Percentiles rank a stretch among this genome's conserved stretches.
Conservation (phyloP, 306 rosid genomes). For the Gynostemma pentaphyllum region DNA sequence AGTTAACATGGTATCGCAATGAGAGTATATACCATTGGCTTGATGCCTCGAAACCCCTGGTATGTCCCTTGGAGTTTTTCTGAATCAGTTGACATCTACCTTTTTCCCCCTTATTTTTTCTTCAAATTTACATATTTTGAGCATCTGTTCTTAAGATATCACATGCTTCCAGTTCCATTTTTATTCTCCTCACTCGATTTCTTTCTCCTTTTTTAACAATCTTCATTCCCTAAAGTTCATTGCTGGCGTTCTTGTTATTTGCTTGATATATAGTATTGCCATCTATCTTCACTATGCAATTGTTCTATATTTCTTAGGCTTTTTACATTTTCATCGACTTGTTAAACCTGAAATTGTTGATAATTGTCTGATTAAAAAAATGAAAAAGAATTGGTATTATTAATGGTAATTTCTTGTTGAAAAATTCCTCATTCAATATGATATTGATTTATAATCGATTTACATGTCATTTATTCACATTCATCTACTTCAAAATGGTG, state of each 20-base stretch:
- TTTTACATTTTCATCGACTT: no score
- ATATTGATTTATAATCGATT: not conserved
- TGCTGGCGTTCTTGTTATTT: not conserved
- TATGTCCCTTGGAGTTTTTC: slow-evolving; percentile 23
- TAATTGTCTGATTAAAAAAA: not conserved
- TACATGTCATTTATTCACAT: not conserved
- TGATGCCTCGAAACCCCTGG: slow-evolving; percentile 84
- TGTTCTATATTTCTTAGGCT: not conserved
- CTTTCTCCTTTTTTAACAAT: not conserved
- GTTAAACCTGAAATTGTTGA: not conserved
- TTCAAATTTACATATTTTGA: not conserved
- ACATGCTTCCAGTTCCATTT: not conserved
- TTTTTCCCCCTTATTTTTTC: not conserved
- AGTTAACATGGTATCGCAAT: slow-evolving; percentile 85
- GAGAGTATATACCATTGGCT: slow-evolving; percentile 87
- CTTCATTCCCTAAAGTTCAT: not conserved
- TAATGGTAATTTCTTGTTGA: not conserved
- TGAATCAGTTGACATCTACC: not conserved
- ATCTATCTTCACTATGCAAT: not conserved
- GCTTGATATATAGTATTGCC: not conserved
- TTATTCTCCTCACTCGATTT: not conserved
- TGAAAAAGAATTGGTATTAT: not conserved
- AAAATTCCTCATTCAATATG: not conserved
- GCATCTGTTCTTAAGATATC: not conserved
- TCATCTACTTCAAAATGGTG: not conserved